Base-by-base conservation (phyloP, 345 rosid species). In the Firmiana major region DNA sequence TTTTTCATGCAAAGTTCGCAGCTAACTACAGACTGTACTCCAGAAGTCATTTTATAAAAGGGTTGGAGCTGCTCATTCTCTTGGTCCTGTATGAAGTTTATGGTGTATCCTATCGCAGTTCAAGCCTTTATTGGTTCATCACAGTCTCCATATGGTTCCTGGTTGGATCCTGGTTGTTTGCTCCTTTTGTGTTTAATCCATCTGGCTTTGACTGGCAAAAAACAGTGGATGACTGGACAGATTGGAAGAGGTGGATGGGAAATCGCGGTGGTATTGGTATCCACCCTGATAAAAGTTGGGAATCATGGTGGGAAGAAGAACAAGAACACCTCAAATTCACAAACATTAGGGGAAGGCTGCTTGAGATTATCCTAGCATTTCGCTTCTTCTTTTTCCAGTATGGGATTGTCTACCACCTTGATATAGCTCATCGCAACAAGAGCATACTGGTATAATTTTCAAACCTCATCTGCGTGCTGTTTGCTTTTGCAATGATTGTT, bases 181-280 rank as follows among this genome's bases (percentile, higher is more conserved):
- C 95, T 54, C 98, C 97, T 2, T 91, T 88, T 79, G 81, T 91
- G 80, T 94, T 94, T 85, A 94, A 94, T 74, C 98, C 97, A 45
- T 89, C 98, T 68, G 97, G 97, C 38, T 92, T 94, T 78, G 97
- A 94, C 76, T 87, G 98, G 98, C 98, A 94, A 31, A 31, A 31
- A 31, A 31, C 34, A 31, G 34, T 31, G 34, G 34, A 31, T 31
- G 34, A 31, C 1, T 90, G 98, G 98, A 89, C 94, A 21, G 92
- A 94, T 76, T 94, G 98, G 98, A 94, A 92, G 82, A 71, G 97
- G 67, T 92, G 98, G 97, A 92, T 92, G 97, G 97, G 97, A 13
- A 88, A 90, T 82, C 91, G 90, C 1, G 97, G 98, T 77, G 92
- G 97, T 69, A 94, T 92, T 38, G 97, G 97, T 75, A 94, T 94